Evolutionary conservation across 805 yeast genomes (phyloP), one percentile per base, ranked within the genome.

Genomic region (Yamadazyma scolyti): DNA sequence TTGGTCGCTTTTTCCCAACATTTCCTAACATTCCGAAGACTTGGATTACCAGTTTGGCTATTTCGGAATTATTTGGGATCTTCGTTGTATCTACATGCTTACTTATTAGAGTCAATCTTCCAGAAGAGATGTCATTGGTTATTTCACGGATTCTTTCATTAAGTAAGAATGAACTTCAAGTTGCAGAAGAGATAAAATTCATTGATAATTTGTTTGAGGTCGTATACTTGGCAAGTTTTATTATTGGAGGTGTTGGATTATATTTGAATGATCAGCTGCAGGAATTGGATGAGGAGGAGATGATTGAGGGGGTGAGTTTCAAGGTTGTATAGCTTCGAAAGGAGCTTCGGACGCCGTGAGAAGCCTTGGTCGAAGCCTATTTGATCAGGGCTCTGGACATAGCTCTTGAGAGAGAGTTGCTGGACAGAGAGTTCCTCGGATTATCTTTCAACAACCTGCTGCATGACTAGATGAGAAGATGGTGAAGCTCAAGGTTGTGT

Each of bases 151-250:
- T 66, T 16, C 44, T 65, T 16, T 60, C 68, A 7, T 46, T 65
- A 15, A 46, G 65, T 9, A 39, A 47, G 16, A 27, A 46, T 12
- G 37, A 46, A 4, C 42, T 44, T 16, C 23, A 44, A 21, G 43
- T 47, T 5, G 38, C 46, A 18, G 56, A 41, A 29, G 71, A 68
- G 40, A 65, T 65, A n/a, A 60, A 56, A 16, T 71, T 70, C 42
- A 62, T 73, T 13, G 77, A 73, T 37, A 49, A 52, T 13, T 71
- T 75, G 75, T 74, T 71, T 40, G 77, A 73, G 40, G 59, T 68
- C 46, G 66, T 73, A 25, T 74, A 71, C 52, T 73, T 65, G 9
- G 23, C 65, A 7, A 29, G 30, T 9, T 25, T 22, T 21, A 17
- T 29, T 10, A 20, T 33, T 4, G 29, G 33, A 2, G 18, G 24